Evolutionary conservation across 371 early-diverging fungal species (phyloP), one percentile per base, ranked within the genome.

Genomic region (Mortierella sp.): DNA sequence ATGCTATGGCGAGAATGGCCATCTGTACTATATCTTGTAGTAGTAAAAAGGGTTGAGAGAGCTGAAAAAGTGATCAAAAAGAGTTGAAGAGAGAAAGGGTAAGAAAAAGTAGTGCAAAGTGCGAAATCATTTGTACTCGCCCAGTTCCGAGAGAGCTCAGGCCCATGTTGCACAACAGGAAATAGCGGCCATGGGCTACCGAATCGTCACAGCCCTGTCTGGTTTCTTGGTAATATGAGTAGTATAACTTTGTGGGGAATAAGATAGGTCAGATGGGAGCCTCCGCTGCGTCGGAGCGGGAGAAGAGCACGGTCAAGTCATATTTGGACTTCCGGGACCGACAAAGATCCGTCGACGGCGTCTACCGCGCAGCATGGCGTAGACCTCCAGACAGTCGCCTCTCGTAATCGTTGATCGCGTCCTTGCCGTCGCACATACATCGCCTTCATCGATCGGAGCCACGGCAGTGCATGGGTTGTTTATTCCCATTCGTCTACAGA

Each of bases 401-500:
- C n/a, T n/a, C 34, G 34, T 34, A 34, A 34, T 34, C 34, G 34
- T 34, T 34, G 34, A 34, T 34, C 10, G 34, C 34, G 34, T 34
- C 34, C 34, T 34, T 34, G 34, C 10, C 10, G 34, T 34, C 34
- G 34, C 34, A 7, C 34, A 34, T 4, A n/a, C n/a, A n/a, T n/a
- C n/a, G 34, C 7, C 34, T 7, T 34, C 34, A 4, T 34, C 7
- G 10, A 4, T 34, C 7, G 34, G 34, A 4, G 34, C 7, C 34
- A 34, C 4, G 34, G 34, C 34, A 34, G 34, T 26, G 50, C 14
- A 3, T 21, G 14, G 21, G 24, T 24, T 27, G 2, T 26, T 39
- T 28, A 71, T 31, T 68, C 74, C 74, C 74, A 73, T n/a, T 73
- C 74, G 49, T 73, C 74, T 19, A 73, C 58, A 1, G 61, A 60